Base-by-base conservation (phyloP, 257 asterid genomes). In the Petrea volubilis region DNA sequence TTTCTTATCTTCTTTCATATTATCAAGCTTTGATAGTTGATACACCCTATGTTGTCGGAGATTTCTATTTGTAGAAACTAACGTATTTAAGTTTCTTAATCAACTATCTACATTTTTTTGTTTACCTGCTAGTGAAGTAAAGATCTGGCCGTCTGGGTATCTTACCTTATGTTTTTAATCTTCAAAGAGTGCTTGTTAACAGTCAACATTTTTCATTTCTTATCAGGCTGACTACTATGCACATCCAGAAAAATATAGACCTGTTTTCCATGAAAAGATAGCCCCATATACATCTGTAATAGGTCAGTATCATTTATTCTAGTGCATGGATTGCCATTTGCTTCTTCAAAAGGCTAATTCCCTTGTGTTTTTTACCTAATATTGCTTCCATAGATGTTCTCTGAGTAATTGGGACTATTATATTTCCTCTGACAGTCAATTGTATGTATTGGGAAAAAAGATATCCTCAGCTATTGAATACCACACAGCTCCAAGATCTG, bases 381-480 rank as follows among this genome's bases (percentile, higher is more conserved):
- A 36, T 25, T 72, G 10, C 43, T 46, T 71, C 29, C n/a, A 34
- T 17, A 57, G 18, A 60, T 24, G 38, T 38, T 24, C 28, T 7
- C 73, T 41, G 61, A 44, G 27, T 77, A 51, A 72, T 62, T 59
- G 55, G 10, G 38, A 1, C n/a, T 57, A 11, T 33, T 41, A 55
- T 59, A 9, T 52, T 53, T 66, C 60, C 49, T 50, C 34, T 79
- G 79, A 73, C 89, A 95, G 99, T 92, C 47, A 95, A 95, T 76
- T 95, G 98, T 65, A 95, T 95, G 98, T 95, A 92, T 63, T 95
- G 99, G 99, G 99, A 91, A 83, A 84, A 76, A 80, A 78, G 98
- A 77, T 95, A 78, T 84, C 98, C 99, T 67, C 88, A 88, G 67
- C 74, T 95, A 72, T 70, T 95, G 82, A 86, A 92, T 27, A 83